Conservation (phyloP, 352 stramenopile genomes). For the Peronospora belbahrii region DNA sequence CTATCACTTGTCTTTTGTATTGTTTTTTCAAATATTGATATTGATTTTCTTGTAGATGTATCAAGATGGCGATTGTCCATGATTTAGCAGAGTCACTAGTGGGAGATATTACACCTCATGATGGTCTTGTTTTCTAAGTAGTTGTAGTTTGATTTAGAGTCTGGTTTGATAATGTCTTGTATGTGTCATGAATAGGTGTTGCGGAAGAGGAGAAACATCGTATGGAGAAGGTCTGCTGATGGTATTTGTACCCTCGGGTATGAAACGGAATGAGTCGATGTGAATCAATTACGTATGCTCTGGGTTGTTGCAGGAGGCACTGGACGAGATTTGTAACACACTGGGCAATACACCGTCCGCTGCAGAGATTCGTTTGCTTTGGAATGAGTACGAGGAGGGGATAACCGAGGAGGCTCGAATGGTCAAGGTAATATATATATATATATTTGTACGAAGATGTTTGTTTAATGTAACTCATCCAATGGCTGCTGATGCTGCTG, state of each 20-base stretch:
- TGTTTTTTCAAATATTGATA: too few relatives aligned
- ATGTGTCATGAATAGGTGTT: slow-evolving; percentile 40
- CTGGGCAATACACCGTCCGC: slow-evolving; percentile 48
- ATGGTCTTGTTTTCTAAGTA: slow-evolving; percentile 30
- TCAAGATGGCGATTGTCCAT: slow-evolving; percentile 91
- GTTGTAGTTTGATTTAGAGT: background rate
- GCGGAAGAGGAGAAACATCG: slow-evolving; percentile 86
- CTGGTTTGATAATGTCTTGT: slow-evolving; percentile 2
- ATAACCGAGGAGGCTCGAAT: slow-evolving; percentile 76
- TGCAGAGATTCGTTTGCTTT: slow-evolving; percentile 65
- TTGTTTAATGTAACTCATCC: background rate
- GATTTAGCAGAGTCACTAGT: slow-evolving; percentile 90
- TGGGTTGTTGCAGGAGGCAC: slow-evolving; percentile 34
- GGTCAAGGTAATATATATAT: slow-evolving; percentile 87
- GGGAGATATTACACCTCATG: slow-evolving; percentile 90
- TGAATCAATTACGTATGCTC: background rate
- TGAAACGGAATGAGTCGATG: too few relatives aligned
- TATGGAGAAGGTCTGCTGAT: slow-evolving; percentile 64
- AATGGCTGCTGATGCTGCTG: too few relatives aligned
- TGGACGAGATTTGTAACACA: slow-evolving; percentile 58
- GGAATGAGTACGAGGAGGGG: slow-evolving; percentile 85
- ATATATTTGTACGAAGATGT: background rate
- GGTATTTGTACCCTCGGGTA: background rate
- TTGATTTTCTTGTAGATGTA: slow-evolving; percentile 51
- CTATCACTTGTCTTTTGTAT: too few relatives aligned